These are phyloP conservation scores for Claviceps sorghi DNA, from an alignment of 2,329 filamentous ascomycete species.

Conservation along the genomic window DNA sequence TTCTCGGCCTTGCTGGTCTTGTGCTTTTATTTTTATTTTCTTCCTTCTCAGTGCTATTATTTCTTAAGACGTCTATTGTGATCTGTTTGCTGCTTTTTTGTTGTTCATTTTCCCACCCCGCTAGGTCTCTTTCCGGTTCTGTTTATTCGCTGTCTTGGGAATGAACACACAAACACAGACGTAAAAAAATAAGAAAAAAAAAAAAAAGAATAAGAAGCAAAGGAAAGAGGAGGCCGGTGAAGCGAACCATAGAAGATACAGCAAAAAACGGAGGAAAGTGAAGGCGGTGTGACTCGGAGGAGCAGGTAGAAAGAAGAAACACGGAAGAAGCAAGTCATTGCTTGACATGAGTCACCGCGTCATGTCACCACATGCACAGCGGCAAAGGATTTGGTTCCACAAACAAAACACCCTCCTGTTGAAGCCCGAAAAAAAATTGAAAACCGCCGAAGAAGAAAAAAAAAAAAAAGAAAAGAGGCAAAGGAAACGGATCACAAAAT, in stretches of 20 bases:
- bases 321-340: not conserved
- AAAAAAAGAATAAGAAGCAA: not conserved
- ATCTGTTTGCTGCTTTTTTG: not conserved
- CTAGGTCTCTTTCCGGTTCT: not conserved
- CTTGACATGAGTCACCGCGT: not conserved
- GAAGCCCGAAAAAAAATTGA: not conserved
- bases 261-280: not conserved
- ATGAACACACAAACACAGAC: not conserved
- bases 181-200: not conserved
- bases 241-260: not conserved
- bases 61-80: not conserved
- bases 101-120: not conserved
- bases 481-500: not conserved
- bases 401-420: not conserved
- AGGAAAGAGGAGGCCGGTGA: not conserved
- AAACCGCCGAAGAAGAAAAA: not conserved
- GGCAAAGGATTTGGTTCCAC: not conserved
- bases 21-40: not conserved
- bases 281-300: not conserved
- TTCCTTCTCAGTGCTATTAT: not conserved
- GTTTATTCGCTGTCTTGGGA: not conserved
- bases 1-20: conserved; percentile 8
- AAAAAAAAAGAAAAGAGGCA: not conserved
- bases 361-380: not conserved
- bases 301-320: not conserved